Evolutionary conservation across 352 stramenopile species (phyloP).

Genomic region (Phytopythium ostracodes): DNA sequence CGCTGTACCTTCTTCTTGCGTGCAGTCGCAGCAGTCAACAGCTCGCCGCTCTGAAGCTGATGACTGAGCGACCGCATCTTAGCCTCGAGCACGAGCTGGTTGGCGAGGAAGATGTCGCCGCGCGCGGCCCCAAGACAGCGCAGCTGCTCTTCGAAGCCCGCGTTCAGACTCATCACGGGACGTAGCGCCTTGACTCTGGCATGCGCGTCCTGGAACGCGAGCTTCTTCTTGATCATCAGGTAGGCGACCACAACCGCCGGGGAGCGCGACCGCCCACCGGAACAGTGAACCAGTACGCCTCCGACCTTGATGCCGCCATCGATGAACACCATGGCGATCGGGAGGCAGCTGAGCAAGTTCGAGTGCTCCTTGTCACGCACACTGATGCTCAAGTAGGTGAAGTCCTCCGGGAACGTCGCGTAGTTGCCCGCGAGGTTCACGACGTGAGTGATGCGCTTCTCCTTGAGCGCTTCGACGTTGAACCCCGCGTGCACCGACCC

Average conservation of each 20-base stretch:
- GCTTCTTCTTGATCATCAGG: slow-evolving; percentile 66
- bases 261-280: slow-evolving; percentile 78
- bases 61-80: slow-evolving; percentile 33
- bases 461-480: slow-evolving; percentile 79
- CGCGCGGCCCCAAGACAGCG: slow-evolving; percentile 60
- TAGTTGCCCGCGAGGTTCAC: slow-evolving; percentile 84
- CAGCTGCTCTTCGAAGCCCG: slow-evolving; percentile 84
- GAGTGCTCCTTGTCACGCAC: slow-evolving; percentile 89
- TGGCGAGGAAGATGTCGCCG: slow-evolving; percentile 68
- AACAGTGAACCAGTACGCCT: slow-evolving; percentile 82
- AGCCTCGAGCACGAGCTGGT: slow-evolving; percentile 66
- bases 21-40: slow-evolving; percentile 16
- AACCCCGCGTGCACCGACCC: slow-evolving; percentile 86
- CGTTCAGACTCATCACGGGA: slow-evolving; percentile 70
- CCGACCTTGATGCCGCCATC: slow-evolving; percentile 56
- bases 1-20: slow-evolving; percentile 17
- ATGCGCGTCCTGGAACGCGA: slow-evolving; percentile 45
- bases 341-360: slow-evolving; percentile 85
- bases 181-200: slow-evolving; percentile 50
- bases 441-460: slow-evolving; percentile 75
- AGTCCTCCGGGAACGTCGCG: slow-evolving; percentile 85
- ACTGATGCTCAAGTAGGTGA: slow-evolving; percentile 88
- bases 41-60: slow-evolving; percentile 27
- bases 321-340: slow-evolving; percentile 76
- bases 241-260: slow-evolving; percentile 76